Percentiles rank a stretch among this genome's conserved stretches.
phyloP scores from a whole-genome alignment of 2,329 filamentous ascomycete genomes.

The Microsporum audouinii region DNA sequence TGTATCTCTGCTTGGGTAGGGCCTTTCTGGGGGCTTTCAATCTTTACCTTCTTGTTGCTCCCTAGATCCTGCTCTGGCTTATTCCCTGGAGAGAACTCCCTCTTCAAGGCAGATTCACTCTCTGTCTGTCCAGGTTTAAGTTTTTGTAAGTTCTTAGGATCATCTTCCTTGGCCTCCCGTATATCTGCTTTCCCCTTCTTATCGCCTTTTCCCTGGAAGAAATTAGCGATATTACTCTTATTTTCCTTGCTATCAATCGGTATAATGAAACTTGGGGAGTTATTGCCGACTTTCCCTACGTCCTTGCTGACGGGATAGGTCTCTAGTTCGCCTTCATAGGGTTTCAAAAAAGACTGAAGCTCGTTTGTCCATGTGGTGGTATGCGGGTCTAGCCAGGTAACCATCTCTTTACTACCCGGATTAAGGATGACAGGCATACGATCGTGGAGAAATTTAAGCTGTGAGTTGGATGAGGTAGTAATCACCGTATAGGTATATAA shows the following conservation, averaged over 20 bases:
- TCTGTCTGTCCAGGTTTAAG: too few relatives aligned
- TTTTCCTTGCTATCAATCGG: constrained; percentile 77
- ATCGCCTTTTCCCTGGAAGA: constrained; percentile 49
- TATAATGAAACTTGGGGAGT: constrained; percentile 71
- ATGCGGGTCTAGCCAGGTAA: constrained; percentile 65
- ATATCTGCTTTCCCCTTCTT: constrained; percentile 21
- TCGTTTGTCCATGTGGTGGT: constrained; percentile 63
- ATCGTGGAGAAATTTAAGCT: constrained; percentile 78
- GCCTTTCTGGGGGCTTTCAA: neutral
- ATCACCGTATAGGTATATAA: constrained; percentile 87
- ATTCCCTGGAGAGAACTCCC: constrained; percentile 12
- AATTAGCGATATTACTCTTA: constrained; percentile 87
- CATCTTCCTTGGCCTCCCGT: constrained; percentile 18
- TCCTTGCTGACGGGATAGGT: constrained; percentile 78
- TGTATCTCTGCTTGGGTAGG: neutral
- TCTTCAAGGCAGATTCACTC: constrained; percentile 4
- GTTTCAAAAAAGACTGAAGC: constrained; percentile 66
- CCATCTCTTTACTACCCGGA: constrained; percentile 57
- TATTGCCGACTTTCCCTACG: constrained; percentile 88
- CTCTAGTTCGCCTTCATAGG: constrained; percentile 67
- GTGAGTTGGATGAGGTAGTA: constrained; percentile 74
- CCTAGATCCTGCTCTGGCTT: constrained; percentile 27
- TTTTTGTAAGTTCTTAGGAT: neutral
- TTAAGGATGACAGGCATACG: constrained; percentile 93
- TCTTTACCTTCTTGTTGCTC: constrained; percentile 8